Conservation (phyloP, 2,329 filamentous ascomycete species). For the Nemania sp. region DNA sequence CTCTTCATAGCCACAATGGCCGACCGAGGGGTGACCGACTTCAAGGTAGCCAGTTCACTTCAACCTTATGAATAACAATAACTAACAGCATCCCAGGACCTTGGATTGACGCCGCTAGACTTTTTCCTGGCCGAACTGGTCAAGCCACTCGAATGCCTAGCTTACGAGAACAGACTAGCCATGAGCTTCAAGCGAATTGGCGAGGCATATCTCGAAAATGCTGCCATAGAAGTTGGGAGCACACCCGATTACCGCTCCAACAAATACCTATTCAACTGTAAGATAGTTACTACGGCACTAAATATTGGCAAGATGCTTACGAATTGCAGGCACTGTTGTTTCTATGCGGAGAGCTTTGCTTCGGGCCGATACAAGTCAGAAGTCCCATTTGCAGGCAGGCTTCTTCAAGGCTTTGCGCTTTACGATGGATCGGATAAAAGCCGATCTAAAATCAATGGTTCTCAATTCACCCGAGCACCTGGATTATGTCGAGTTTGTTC, state of each 20-base stretch:
- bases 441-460: constrained; percentile 50
- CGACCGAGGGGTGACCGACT: constrained; percentile 51
- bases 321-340: constrained; percentile 44
- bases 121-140: constrained; percentile 59
- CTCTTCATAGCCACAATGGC: constrained; percentile 59
- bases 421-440: constrained; percentile 60
- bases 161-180: constrained; percentile 56
- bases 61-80: constrained; percentile 7
- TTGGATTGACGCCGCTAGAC: constrained; percentile 51
- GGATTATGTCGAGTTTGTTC: constrained; percentile 56
- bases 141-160: constrained; percentile 52
- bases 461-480: constrained; percentile 47
- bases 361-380: constrained; percentile 43
- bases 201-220: constrained; percentile 50
- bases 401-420: constrained; percentile 50
- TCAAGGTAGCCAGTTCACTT: constrained; percentile 43
- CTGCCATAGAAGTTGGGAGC: constrained; percentile 43
- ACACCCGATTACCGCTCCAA: constrained; percentile 55
- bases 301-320: constrained; percentile 9
- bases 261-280: constrained; percentile 54
- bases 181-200: constrained; percentile 49
- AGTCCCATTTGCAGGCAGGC: constrained; percentile 46
- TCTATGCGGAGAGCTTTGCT: constrained; percentile 56
- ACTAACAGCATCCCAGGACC: constrained; percentile 40
- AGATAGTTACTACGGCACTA: constrained; percentile 22